Conservation (phyloP, 2,329 filamentous ascomycete genomes). For the Aureobasidium sp. region DNA sequence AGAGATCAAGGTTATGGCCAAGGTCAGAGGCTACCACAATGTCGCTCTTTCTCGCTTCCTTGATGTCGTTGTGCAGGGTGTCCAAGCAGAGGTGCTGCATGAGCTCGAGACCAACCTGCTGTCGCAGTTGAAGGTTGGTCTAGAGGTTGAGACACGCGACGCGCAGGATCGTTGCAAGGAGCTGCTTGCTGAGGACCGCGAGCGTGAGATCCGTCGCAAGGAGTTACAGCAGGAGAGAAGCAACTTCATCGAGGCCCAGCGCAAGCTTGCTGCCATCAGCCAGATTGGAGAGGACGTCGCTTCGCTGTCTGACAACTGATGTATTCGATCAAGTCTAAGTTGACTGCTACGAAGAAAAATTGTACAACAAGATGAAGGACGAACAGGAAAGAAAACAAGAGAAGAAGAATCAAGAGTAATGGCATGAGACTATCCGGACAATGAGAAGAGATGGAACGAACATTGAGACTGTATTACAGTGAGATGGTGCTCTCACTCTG, state of each 20-base stretch:
- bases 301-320: background rate
- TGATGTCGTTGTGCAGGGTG: conserved; percentile 39
- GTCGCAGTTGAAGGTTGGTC: conserved; percentile 17
- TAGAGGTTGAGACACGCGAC: conserved; percentile 16
- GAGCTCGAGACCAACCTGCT: conserved; percentile 12
- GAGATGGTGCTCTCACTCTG: too few relatives aligned
- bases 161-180: conserved; percentile 16
- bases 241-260: conserved; percentile 12
- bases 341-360: background rate
- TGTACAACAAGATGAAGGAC: background rate
- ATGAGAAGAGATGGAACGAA: background rate
- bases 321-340: background rate
- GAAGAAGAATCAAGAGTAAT: background rate
- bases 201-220: conserved; percentile 18
- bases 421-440: too few relatives aligned
- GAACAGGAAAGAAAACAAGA: background rate
- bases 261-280: conserved; percentile 10
- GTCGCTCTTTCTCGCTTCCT: conserved; percentile 57
- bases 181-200: conserved; percentile 28
- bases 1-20: conserved; percentile 55
- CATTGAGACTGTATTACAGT: too few relatives aligned
- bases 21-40: conserved; percentile 61
- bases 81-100: conserved; percentile 29
- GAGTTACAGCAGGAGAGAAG: conserved; percentile 10
- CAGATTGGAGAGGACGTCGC: background rate